Base-by-base conservation (phyloP, 257 asterid genomes). In the Misopates orontium region DNA sequence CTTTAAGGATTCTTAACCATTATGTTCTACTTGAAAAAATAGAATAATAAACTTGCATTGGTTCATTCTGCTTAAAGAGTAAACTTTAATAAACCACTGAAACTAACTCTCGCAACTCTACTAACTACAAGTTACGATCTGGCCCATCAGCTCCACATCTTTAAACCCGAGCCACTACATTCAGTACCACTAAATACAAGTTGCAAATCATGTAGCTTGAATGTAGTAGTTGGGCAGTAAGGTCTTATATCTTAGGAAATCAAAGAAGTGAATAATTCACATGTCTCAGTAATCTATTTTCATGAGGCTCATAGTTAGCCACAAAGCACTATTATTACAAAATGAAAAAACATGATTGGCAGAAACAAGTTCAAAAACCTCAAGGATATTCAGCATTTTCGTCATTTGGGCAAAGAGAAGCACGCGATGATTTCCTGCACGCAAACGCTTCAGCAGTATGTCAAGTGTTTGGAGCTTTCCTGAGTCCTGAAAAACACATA, bases 371-470 rank as follows among this genome's bases (percentile, higher is more conserved):
- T 66, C 42, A 59, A 66, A 50, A 80, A 90, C 99, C 97, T 93
- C 99, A 28, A 93, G 84, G 75, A 93, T 90, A 76, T 93, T 85
- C 72, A 93, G 80, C 99, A 93, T 90, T 77, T 84, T 93, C 21
- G 99, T 93, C 99, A 93, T 93, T 75, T 93, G 99, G 23, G 97
- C 95, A 83, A 93, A 93, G 59, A 93, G 88, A 67, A 93, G 99
- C 71, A 90, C 85, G 11, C 97, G 95, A 45, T 93, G 99, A 67
- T 90, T 90, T 74, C 69, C 84, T 11, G 95, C 89, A 24, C 97
- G 90, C 78, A 90, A 82, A 59, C 97, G 97, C 78, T 88, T 93
- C 52, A 93, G 82, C 63, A 93, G 83, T 69, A 87, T 79, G 75
- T 90, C 99, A 55, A 93, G 85, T 12, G 96, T 90, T 74, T 93